A percentile compares a stretch with the other conserved stretches of the same genome.
These are phyloP conservation scores for Eleusine indica DNA, from an alignment of 176 grass and related monocot genomes.

Conservation along the genomic window DNA sequence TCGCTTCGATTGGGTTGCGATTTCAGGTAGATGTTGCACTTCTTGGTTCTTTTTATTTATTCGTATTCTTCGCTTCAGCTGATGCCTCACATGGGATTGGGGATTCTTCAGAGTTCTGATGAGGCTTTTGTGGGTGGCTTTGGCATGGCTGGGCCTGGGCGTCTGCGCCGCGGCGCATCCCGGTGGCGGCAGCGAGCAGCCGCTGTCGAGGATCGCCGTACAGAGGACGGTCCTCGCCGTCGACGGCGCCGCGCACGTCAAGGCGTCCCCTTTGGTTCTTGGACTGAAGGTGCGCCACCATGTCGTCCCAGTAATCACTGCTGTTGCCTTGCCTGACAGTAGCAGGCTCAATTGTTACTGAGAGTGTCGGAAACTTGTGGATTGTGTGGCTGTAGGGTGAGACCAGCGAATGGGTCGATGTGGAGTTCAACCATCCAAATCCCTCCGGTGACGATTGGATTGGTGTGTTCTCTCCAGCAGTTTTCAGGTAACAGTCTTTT, in stretches of 20 bases:
- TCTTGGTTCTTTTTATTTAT: background rate
- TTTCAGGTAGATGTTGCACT: background rate
- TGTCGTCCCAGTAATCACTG: background rate
- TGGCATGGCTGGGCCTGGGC: constrained; percentile 35
- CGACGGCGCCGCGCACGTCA: constrained; percentile 41
- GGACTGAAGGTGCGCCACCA: constrained; percentile 49
- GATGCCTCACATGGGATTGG: background rate
- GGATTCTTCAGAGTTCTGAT: constrained; percentile 11
- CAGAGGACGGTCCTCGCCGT: constrained; percentile 37
- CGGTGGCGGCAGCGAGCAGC: constrained; percentile 57
- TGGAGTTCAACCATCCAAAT: constrained; percentile 67
- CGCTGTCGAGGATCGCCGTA: constrained; percentile 63
- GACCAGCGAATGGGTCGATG: constrained; percentile 71
- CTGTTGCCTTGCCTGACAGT: background rate
- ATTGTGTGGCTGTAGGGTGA: constrained; percentile 47
- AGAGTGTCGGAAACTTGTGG: background rate
- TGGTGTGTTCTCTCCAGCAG: constrained; percentile 79
- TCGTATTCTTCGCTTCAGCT: background rate
- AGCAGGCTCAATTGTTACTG: constrained; percentile 9
- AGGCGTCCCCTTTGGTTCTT: constrained; percentile 50
- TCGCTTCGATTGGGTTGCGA: background rate
- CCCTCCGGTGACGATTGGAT: constrained; percentile 70
- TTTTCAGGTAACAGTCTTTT: constrained; percentile 61
- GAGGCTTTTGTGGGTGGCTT: constrained; percentile 29
- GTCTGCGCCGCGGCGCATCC: constrained; percentile 5